Base-by-base conservation (phyloP, 805 yeast species). In the Saturnispora saitoi region DNA sequence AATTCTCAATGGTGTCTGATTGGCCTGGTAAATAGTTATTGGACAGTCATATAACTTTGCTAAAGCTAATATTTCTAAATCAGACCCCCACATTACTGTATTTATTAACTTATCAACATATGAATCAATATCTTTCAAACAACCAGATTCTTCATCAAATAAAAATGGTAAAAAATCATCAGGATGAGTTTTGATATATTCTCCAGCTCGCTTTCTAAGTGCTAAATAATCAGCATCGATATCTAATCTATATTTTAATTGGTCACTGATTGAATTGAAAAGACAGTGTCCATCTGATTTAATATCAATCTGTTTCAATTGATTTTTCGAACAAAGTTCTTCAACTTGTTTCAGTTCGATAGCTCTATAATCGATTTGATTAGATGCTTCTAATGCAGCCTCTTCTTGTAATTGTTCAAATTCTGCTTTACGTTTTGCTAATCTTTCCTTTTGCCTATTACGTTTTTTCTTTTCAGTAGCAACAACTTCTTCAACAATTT, bases 61-160 rank as follows among this genome's bases (percentile, higher is more conserved):
- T 37, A 90, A 70, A 0, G 97, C 96, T 60, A 86, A 64, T 17
- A 91, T 80, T 68, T 91, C 99, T 70, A 88, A 70, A 58, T 93
- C 97, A 8, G 96, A 93, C 24, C 99, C 99, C 99, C 99, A 91
- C 71, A 86, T 77, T 0, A 95, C 81, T 0, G 96, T 87, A n/a
- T 64, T 70, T 51, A 76, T 84, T 50, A 91, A 72, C 53, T 81
- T 83, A 3, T 70, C 64, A 3, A 86, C 75, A 62, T 93, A 93
- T 20, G 77, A 77, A 34, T 76, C 81, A 28, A 90, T 65, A 54
- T 85, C 84, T 43, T 74, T 72, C 51, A 86, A 56, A 7, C 76
- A 69, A 70, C 81, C 72, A 1, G 90, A 83, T 12, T 68, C 70
- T 55, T 88, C 96, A 61, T 87, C 95, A 58, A 88, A 82, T 54